Conservation (phyloP, 768 basidiomycete species). For the Cystofilobasidium capitatum region DNA sequence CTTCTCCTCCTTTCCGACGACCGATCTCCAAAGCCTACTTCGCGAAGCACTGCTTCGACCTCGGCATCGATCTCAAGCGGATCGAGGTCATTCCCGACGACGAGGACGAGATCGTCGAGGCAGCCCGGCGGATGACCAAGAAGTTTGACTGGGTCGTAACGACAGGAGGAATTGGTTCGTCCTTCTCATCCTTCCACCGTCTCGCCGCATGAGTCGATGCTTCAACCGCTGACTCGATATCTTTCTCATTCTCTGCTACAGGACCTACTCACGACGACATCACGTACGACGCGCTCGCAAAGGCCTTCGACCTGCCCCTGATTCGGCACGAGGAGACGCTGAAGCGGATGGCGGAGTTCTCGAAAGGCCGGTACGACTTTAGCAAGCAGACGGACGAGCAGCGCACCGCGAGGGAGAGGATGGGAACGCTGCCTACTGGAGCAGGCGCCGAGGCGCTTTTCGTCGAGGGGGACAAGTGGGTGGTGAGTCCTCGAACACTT, state of each 20-base stretch:
- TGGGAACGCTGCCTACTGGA: slow-evolving; percentile 75
- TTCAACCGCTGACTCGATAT: background rate
- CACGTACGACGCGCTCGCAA: slow-evolving; percentile 77
- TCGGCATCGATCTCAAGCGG: slow-evolving; percentile 54
- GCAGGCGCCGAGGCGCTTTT: slow-evolving; percentile 63
- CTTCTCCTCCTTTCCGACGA: background rate
- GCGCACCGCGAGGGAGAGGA: slow-evolving; percentile 62
- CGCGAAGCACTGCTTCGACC: slow-evolving; percentile 78
- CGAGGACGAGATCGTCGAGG: slow-evolving; percentile 80
- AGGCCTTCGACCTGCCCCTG: slow-evolving; percentile 52
- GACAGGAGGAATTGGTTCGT: slow-evolving; percentile 68
- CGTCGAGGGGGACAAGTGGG: slow-evolving; percentile 72
- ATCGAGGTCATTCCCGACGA: slow-evolving; percentile 88
- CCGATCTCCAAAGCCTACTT: slow-evolving; percentile 55
- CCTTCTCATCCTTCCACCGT: background rate
- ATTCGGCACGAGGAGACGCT: slow-evolving; percentile 15
- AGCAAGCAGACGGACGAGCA: slow-evolving; percentile 63
- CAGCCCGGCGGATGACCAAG: slow-evolving; percentile 66
- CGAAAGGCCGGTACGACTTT: slow-evolving; percentile 50
- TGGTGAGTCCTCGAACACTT: slow-evolving; percentile 46
- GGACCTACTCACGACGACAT: slow-evolving; percentile 51
- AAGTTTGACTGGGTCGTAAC: slow-evolving; percentile 86
- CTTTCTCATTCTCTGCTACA: background rate
- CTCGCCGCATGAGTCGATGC: too few relatives aligned
- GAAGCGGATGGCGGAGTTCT: slow-evolving; percentile 17